phyloP scores from a whole-genome alignment of 441 rosid species.

The Gossypium armourianum region DNA sequence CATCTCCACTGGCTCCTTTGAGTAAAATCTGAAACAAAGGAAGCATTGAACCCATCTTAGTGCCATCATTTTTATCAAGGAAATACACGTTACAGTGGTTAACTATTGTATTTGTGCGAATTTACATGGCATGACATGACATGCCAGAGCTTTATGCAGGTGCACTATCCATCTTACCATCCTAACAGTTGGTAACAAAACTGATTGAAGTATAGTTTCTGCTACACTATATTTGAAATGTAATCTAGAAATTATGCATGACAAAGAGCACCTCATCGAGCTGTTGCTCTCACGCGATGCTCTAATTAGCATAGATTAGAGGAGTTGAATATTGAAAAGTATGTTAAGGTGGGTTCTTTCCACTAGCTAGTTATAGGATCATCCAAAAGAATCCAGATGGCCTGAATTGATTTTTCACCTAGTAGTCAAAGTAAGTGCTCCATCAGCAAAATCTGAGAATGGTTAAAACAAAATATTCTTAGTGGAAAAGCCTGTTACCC shows the following conservation, averaged over 20 bases:
- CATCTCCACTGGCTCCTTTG: conserved; percentile 58
- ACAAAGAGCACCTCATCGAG: conserved; percentile 5
- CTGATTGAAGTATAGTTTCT: conserved; percentile 1
- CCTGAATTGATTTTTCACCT: neutral
- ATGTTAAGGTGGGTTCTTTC: conserved; percentile 1
- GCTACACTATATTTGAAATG: conserved; percentile 14
- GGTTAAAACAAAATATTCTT: neutral
- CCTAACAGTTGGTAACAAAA: neutral
- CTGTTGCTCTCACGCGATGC: neutral
- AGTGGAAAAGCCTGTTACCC: neutral
- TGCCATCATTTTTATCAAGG: neutral
- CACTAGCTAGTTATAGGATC: neutral
- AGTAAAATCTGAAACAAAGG: conserved; percentile 47
- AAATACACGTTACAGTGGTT: neutral
- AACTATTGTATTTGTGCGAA: neutral
- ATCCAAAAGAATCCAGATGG: neutral
- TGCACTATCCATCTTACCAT: neutral
- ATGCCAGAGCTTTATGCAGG: neutral
- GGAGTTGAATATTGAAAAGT: neutral
- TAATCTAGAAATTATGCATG: conserved; percentile 1
- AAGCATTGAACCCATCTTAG: conserved; percentile 7
- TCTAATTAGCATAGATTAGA: neutral
- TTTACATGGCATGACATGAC: conserved; percentile 5
- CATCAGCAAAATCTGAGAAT: neutral
- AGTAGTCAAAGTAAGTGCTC: neutral